Conservation (phyloP, 2,329 filamentous ascomycete species). For the Fusarium sp. region DNA sequence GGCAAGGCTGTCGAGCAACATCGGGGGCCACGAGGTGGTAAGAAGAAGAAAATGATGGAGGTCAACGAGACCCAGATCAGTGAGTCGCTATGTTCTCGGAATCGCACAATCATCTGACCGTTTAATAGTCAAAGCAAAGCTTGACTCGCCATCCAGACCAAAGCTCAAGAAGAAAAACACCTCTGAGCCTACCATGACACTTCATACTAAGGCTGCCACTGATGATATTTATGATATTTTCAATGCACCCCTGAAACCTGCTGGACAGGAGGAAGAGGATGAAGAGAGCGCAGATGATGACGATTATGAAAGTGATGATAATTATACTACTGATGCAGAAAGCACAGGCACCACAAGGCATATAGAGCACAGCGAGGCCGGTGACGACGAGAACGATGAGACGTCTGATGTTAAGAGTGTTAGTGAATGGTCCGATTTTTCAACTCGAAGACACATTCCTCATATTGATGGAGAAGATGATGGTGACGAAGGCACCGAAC, state of each 20-base stretch:
- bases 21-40: constrained; percentile 57
- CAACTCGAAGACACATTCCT: constrained; percentile 74
- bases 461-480: constrained; percentile 48
- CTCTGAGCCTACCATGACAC: constrained; percentile 94
- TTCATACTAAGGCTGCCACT: constrained; percentile 93
- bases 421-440: constrained; percentile 91
- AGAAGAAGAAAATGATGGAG: constrained; percentile 83
- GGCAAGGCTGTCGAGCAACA: constrained; percentile 57
- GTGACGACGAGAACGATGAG: constrained; percentile 56
- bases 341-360: constrained; percentile 81
- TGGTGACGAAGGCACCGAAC: constrained; percentile 41
- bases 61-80: constrained; percentile 92
- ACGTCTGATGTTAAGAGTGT: constrained; percentile 67
- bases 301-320: constrained; percentile 74
- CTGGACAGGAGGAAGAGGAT: constrained; percentile 41
- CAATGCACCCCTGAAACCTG: constrained; percentile 71
- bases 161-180: constrained; percentile 81
- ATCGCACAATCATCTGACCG: constrained; percentile 41
- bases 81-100: constrained; percentile 54
- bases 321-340: constrained; percentile 86
- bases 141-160: constrained; percentile 86
- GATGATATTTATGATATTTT: constrained; percentile 98
- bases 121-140: constrained; percentile 82
- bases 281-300: constrained; percentile 65
- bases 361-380: constrained; percentile 58